phyloP scores from a whole-genome alignment of 2,329 filamentous ascomycete genomes.

The Cyclaneusma minus region DNA sequence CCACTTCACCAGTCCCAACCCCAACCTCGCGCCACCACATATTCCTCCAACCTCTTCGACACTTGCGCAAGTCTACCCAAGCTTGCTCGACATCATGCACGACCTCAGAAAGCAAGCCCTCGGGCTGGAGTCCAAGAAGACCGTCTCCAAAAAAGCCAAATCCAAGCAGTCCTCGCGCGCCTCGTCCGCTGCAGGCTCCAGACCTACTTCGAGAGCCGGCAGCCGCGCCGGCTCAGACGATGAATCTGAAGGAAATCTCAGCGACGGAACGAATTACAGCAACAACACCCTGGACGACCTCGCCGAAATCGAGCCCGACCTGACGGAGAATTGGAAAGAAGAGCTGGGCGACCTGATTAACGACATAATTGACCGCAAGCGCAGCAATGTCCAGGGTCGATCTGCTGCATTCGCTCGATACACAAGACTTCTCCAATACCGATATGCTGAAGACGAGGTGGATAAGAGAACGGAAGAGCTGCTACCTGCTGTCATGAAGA shows the following conservation, averaged over 20 bases:
- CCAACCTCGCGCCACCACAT: too few species aligned
- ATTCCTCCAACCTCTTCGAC: too few species aligned
- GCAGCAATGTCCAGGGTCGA: slow-evolving; percentile 46
- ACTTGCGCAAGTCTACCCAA: too few species aligned
- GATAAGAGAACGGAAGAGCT: slow-evolving; percentile 36
- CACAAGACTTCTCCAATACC: slow-evolving; percentile 41
- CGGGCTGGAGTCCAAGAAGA: slow-evolving; percentile 42
- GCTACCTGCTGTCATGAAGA: slow-evolving; percentile 42
- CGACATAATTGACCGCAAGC: slow-evolving; percentile 52
- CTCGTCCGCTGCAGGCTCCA: slow-evolving; percentile 31
- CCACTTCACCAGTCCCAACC: background rate
- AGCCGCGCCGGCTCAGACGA: slow-evolving; percentile 37
- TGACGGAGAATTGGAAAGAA: slow-evolving; percentile 37
- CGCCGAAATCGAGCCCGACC: slow-evolving; percentile 32
- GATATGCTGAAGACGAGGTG: slow-evolving; percentile 45
- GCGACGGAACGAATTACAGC: slow-evolving; percentile 29
- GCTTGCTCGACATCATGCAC: slow-evolving; percentile 21
- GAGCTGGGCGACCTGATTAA: slow-evolving; percentile 43
- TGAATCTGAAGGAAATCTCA: slow-evolving; percentile 29
- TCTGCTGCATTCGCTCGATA: slow-evolving; percentile 43
- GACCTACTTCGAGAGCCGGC: slow-evolving; percentile 28
- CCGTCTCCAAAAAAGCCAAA: slow-evolving; percentile 38
- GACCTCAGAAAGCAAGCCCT: slow-evolving; percentile 35
- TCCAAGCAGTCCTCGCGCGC: slow-evolving; percentile 29
- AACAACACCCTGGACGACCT: slow-evolving; percentile 7